Evolutionary conservation across 2,329 filamentous ascomycete genomes (phyloP).

Genomic region (Cercospora sp.): DNA sequence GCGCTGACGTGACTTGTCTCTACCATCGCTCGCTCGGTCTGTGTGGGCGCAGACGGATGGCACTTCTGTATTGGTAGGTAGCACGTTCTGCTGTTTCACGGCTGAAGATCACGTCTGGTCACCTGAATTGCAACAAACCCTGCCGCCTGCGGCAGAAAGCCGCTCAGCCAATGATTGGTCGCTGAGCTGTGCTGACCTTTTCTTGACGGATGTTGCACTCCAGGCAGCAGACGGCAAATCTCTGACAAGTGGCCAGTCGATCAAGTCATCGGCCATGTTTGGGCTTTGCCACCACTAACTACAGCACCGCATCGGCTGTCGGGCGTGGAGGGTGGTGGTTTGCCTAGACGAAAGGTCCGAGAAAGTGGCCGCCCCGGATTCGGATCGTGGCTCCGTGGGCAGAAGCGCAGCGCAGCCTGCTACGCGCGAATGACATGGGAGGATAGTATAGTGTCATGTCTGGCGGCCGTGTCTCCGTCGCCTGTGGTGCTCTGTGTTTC

Average conservation of each 20-base stretch:
- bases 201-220: not conserved
- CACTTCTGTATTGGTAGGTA: not conserved
- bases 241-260: not conserved
- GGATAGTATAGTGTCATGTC: no score
- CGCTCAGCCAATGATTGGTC: not conserved
- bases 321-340: not conserved
- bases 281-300: not conserved
- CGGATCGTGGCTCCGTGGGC: not conserved
- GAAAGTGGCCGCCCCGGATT: conserved; percentile 5
- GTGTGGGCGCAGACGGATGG: not conserved
- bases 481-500: not conserved
- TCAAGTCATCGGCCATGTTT: not conserved
- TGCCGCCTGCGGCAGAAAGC: not conserved
- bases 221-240: conserved; percentile 3
- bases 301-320: not conserved
- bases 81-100: not conserved
- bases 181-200: not conserved
- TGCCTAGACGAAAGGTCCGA: not conserved
- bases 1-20: not conserved
- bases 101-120: not conserved
- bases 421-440: no score
- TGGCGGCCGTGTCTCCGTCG: not conserved
- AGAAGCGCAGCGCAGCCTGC: not conserved
- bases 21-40: not conserved
- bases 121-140: not conserved